phyloP scores from a whole-genome alignment of 176 grass and related monocot genomes.

The Ensete glaucum region DNA sequence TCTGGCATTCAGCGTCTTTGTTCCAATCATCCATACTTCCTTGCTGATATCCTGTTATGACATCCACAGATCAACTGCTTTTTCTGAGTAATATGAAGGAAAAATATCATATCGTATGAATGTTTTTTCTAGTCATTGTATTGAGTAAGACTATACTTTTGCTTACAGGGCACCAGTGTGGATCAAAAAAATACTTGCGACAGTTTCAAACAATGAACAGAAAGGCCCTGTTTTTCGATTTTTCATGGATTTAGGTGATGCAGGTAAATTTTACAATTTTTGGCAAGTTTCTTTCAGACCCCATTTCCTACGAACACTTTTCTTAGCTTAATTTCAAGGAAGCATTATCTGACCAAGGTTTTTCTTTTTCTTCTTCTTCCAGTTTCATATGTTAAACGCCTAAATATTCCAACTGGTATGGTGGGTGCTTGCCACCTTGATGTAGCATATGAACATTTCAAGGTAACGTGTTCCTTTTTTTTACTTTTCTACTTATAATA shows the following conservation, averaged over 20 bases:
- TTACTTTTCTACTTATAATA: not conserved
- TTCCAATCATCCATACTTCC: too few species aligned
- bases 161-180: conserved; percentile 50
- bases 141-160: conserved; percentile 14
- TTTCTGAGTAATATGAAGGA: not conserved
- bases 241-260: conserved; percentile 96
- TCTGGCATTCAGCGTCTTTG: too few species aligned
- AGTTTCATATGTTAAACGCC: conserved; percentile 82
- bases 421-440: conserved; percentile 97
- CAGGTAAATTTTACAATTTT: conserved; percentile 36
- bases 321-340: not conserved
- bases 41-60: too few species aligned
- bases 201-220: conserved; percentile 51
- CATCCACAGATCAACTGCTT: too few species aligned
- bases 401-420: conserved; percentile 85
- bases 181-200: conserved; percentile 67
- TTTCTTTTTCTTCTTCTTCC: conserved; percentile 3
- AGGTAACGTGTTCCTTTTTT: conserved; percentile 22
- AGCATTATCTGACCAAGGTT: not conserved
- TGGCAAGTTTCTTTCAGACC: not conserved
- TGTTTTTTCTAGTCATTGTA: not conserved
- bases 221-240: conserved; percentile 75
- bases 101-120: not conserved
- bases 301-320: not conserved
- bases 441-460: conserved; percentile 90